Conservation (phyloP, 768 basidiomycete genomes). For the Leucogyrophana mollusca region DNA sequence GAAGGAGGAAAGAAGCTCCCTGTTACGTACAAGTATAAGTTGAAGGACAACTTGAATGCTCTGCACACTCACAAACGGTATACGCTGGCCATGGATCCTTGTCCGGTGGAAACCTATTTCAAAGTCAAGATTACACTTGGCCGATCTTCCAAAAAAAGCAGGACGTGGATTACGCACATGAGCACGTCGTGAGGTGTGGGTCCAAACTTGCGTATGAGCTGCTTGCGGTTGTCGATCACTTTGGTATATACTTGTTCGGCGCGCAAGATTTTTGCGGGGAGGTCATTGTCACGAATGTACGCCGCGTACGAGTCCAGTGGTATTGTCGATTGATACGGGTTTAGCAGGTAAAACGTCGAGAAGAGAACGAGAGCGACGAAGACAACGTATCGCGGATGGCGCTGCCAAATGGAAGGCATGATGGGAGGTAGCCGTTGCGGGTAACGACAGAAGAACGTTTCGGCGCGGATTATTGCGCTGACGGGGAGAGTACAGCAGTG, state of each 20-base stretch:
- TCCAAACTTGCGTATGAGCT: slow-evolving; percentile 54
- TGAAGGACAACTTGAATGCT: not conserved
- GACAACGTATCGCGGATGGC: slow-evolving; percentile 55
- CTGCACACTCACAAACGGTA: slow-evolving; percentile 47
- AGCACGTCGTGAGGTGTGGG: slow-evolving; percentile 46
- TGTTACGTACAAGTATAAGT: slow-evolving; percentile 11
- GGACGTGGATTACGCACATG: slow-evolving; percentile 34
- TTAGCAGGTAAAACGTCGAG: slow-evolving; percentile 48
- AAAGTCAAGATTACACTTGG: slow-evolving; percentile 1
- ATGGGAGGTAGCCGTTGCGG: not conserved
- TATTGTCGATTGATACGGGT: slow-evolving; percentile 30
- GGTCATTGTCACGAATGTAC: slow-evolving; percentile 30
- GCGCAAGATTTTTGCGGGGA: slow-evolving; percentile 39
- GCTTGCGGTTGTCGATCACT: slow-evolving; percentile 38
- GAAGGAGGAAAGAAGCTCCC: slow-evolving; percentile 48
- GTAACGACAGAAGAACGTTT: slow-evolving; percentile 9
- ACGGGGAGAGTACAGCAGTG: slow-evolving; percentile 8
- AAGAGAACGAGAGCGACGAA: slow-evolving; percentile 40
- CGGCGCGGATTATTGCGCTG: slow-evolving; percentile 4
- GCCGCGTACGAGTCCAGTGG: slow-evolving; percentile 20
- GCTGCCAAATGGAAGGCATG: slow-evolving; percentile 34
- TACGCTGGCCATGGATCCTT: slow-evolving; percentile 55
- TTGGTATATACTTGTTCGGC: slow-evolving; percentile 48
- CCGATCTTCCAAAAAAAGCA: slow-evolving; percentile 4
- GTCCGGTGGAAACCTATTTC: slow-evolving; percentile 51